These are phyloP conservation scores for Vigna hirtella DNA, from an alignment of 306 rosid species.

Conservation along the genomic window DNA sequence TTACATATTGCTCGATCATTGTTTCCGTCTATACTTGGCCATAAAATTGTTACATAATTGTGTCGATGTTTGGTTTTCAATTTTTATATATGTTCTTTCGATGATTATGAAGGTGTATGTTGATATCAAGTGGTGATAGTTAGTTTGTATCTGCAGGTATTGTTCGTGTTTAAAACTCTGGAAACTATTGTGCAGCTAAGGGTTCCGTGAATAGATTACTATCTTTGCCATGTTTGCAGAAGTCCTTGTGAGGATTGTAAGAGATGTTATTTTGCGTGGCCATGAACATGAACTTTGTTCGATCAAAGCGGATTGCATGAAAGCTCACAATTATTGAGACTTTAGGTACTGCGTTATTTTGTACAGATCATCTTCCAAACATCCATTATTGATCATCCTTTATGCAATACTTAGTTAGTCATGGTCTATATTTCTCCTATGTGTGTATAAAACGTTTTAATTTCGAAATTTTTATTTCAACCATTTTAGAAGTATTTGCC, in stretches of 20 bases:
- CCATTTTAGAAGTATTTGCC: not conserved
- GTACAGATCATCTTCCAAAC: constrained; percentile 48
- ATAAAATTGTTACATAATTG: not conserved
- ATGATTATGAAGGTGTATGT: constrained; percentile 11
- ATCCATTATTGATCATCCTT: constrained; percentile 31
- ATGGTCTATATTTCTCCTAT: not conserved
- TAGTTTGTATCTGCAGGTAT: constrained; percentile 44
- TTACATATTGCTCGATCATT: not conserved
- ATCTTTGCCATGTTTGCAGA: constrained; percentile 35
- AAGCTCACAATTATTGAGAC: constrained; percentile 31
- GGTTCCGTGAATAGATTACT: constrained; percentile 39
- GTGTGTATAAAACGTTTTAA: not conserved
- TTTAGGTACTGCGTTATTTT: constrained; percentile 44
- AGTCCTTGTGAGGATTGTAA: constrained; percentile 39
- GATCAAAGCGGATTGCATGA: constrained; percentile 30
- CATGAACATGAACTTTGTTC: constrained; percentile 37
- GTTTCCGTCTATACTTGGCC: not conserved
- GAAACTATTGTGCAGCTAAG: constrained; percentile 42
- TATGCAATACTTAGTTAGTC: constrained; percentile 1
- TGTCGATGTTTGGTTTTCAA: constrained; percentile 16
- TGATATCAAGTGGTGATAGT: constrained; percentile 27
- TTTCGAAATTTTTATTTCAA: not conserved
- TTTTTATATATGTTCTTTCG: constrained; percentile 24
- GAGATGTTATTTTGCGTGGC: constrained; percentile 15
- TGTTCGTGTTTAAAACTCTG: constrained; percentile 28